Conservation (phyloP, 129 eudicot species). For the Oenanthe sinensis region DNA sequence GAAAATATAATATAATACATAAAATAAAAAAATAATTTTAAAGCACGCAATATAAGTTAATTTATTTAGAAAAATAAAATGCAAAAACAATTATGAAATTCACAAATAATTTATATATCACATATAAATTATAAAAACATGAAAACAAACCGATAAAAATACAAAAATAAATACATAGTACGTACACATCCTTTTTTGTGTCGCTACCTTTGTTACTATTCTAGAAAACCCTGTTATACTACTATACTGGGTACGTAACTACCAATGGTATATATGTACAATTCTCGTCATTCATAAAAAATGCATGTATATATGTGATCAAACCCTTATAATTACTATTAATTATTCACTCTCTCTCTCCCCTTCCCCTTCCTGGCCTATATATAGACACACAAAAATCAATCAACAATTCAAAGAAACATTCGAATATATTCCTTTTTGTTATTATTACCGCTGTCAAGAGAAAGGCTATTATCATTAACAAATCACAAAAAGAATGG, state of each 20-base stretch:
- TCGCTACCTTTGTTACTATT: neutral
- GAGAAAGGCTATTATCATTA: neutral
- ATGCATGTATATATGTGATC: neutral
- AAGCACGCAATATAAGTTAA: too few species aligned
- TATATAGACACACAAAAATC: neutral
- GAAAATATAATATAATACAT: too few species aligned
- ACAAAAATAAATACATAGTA: too few species aligned
- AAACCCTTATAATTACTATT: neutral
- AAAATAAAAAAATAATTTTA: too few species aligned
- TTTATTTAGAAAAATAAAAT: too few species aligned
- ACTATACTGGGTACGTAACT: neutral
- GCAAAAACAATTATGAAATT: too few species aligned
- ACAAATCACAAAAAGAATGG: constrained; percentile 16
- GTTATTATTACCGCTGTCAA: neutral
- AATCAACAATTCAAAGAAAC: neutral
- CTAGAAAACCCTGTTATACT: neutral
- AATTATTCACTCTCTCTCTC: neutral
- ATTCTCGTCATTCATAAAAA: neutral
- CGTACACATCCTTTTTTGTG: neutral
- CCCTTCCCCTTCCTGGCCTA: neutral
- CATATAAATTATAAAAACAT: too few species aligned
- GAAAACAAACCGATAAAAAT: too few species aligned
- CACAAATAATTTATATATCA: too few species aligned
- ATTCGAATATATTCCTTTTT: neutral
- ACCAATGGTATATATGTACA: neutral